These are phyloP conservation scores for Schizothecium vesticola DNA, from an alignment of 495 filamentous ascomycete genomes.

Conservation along the genomic window DNA sequence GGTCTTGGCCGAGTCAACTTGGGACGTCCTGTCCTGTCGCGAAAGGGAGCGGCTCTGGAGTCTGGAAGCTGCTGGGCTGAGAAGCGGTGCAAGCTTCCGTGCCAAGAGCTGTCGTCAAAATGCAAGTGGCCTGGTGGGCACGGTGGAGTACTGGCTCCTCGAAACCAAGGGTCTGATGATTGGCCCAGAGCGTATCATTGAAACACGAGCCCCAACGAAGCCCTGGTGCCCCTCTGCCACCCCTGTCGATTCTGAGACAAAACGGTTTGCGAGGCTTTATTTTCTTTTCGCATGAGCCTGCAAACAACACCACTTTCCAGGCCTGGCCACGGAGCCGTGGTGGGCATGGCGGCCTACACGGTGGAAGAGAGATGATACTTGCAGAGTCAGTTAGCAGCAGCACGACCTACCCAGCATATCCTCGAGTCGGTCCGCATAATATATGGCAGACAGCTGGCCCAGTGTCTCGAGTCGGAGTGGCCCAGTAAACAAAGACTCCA, in stretches of 20 bases:
- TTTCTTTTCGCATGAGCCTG: constrained; percentile 9
- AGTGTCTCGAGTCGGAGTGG: neutral
- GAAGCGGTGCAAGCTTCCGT: neutral
- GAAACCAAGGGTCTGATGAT: neutral
- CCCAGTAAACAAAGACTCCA: neutral
- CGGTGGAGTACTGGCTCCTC: neutral
- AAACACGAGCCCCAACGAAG: no score
- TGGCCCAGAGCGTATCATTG: constrained; percentile 11
- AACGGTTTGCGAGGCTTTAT: constrained; percentile 25
- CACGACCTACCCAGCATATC: neutral
- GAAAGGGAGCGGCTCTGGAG: no score
- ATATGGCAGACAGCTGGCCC: neutral
- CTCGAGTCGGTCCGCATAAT: neutral
- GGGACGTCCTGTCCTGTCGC: neutral
- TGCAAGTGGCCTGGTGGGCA: neutral
- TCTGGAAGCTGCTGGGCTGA: neutral
- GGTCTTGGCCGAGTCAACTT: neutral
- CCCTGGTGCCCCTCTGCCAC: constrained; percentile 9
- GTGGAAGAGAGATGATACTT: neutral
- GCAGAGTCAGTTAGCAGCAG: neutral
- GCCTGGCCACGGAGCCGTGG: neutral
- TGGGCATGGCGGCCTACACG: neutral
- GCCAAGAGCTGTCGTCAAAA: constrained; percentile 2
- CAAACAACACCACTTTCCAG: constrained; percentile 4
- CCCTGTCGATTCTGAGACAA: constrained; percentile 25